These are phyloP conservation scores for Fraxinus nigra DNA, from an alignment of 305 asterid species.

Conservation along the genomic window DNA sequence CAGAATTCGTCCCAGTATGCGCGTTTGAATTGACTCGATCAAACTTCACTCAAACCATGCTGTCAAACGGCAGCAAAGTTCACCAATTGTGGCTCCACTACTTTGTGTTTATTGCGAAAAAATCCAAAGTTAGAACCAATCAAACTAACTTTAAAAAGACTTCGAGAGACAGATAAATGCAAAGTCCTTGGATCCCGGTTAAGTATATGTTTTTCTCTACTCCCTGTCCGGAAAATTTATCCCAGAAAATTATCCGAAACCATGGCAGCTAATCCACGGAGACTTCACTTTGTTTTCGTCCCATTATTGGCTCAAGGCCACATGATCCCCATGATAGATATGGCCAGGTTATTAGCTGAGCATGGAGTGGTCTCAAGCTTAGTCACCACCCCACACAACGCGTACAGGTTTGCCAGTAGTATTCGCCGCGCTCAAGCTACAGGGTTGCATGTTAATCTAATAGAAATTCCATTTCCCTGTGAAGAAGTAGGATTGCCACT, in stretches of 20 bases:
- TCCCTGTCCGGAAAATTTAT: neutral
- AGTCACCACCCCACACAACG: conserved; percentile 41
- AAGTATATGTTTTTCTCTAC: neutral
- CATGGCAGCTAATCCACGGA: conserved; percentile 30
- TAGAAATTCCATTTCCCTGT: conserved; percentile 35
- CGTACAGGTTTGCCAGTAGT: conserved; percentile 16
- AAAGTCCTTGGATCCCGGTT: neutral
- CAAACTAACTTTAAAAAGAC: neutral
- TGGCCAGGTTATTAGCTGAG: conserved; percentile 42
- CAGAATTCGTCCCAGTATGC: neutral
- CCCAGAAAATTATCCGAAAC: neutral
- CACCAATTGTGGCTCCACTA: neutral
- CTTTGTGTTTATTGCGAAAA: neutral
- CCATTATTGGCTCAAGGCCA: conserved; percentile 66
- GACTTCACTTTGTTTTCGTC: conserved; percentile 47
- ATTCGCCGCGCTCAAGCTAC: conserved; percentile 23
- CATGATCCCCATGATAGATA: conserved; percentile 55
- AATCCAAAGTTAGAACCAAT: neutral
- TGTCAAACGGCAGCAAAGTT: neutral
- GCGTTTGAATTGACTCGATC: neutral
- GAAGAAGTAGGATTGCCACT: conserved; percentile 36
- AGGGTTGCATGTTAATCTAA: conserved; percentile 21
- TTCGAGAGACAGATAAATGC: neutral
- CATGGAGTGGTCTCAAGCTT: conserved; percentile 26
- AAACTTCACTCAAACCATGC: neutral